These are phyloP conservation scores for Juncus inflexus DNA, from an alignment of 176 grass and related monocot genomes.

Conservation along the genomic window DNA sequence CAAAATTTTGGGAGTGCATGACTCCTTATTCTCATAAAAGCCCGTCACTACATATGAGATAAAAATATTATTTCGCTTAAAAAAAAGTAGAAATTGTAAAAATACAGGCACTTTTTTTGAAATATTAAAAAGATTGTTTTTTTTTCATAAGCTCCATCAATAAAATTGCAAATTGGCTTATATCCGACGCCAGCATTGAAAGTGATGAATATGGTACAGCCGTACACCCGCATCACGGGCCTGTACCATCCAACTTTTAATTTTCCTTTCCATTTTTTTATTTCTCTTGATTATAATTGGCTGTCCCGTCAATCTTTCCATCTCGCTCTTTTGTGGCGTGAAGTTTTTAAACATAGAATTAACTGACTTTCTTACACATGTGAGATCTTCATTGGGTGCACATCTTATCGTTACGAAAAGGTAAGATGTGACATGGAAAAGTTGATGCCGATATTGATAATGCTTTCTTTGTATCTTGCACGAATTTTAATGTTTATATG, in stretches of 20 bases:
- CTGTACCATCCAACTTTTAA: neutral
- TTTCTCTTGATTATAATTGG: neutral
- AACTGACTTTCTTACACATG: no score
- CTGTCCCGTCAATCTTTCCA: neutral
- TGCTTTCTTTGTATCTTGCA: no score
- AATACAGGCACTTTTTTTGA: constrained; percentile 2
- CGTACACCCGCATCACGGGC: constrained; percentile 32
- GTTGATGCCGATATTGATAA: no score
- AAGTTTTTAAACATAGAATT: constrained; percentile 4
- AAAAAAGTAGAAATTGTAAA: neutral
- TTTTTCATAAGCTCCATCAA: no score
- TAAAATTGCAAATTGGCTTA: neutral
- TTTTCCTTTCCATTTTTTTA: constrained; percentile 13
- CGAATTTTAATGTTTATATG: no score
- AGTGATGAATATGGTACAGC: constrained; percentile 16
- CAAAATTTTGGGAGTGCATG: neutral
- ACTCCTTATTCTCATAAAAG: neutral
- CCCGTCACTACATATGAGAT: neutral
- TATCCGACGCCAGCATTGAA: constrained; percentile 21
- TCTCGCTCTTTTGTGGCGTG: constrained; percentile 27
- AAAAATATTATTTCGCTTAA: neutral
- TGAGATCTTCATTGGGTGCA: no score
- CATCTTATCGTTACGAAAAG: no score
- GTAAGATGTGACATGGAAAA: no score
- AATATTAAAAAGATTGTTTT: constrained; percentile 4